These are phyloP conservation scores for Lactifluus pinguis DNA, from an alignment of 768 basidiomycete species.

Conservation along the genomic window DNA sequence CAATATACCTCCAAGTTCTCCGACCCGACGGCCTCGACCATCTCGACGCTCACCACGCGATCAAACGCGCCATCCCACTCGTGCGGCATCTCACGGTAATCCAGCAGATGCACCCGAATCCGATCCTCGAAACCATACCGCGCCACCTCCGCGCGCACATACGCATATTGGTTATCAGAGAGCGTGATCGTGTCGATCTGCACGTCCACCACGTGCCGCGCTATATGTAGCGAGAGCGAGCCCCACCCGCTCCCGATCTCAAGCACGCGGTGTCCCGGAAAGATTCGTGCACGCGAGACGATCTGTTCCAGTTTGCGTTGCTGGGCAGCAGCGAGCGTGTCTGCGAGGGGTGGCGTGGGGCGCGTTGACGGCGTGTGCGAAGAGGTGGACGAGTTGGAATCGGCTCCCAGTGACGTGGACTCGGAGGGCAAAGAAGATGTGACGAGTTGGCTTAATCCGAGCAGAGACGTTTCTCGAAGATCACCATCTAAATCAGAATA, in stretches of 20 bases:
- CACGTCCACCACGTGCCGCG: background rate
- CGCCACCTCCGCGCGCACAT: constrained; percentile 34
- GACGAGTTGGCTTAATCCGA: background rate
- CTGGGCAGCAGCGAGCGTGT: constrained; percentile 30
- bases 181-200: constrained; percentile 43
- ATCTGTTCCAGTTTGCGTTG: constrained; percentile 35
- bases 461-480: background rate
- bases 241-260: constrained; percentile 47
- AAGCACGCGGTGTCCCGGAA: constrained; percentile 34
- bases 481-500: background rate
- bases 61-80: constrained; percentile 46
- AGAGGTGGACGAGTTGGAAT: background rate
- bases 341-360: constrained; percentile 12
- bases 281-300: constrained; percentile 35
- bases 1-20: constrained; percentile 34
- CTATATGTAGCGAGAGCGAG: constrained; percentile 31
- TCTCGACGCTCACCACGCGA: constrained; percentile 69
- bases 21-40: constrained; percentile 54
- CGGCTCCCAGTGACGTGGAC: background rate
- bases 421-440: background rate
- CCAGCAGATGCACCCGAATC: constrained; percentile 38
- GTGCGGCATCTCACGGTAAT: constrained; percentile 36
- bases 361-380: background rate
- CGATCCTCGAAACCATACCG: constrained; percentile 31
- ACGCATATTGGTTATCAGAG: constrained; percentile 35